phyloP scores from a whole-genome alignment of 2,329 filamentous ascomycete species.

The Phialophora verrucosa region DNA sequence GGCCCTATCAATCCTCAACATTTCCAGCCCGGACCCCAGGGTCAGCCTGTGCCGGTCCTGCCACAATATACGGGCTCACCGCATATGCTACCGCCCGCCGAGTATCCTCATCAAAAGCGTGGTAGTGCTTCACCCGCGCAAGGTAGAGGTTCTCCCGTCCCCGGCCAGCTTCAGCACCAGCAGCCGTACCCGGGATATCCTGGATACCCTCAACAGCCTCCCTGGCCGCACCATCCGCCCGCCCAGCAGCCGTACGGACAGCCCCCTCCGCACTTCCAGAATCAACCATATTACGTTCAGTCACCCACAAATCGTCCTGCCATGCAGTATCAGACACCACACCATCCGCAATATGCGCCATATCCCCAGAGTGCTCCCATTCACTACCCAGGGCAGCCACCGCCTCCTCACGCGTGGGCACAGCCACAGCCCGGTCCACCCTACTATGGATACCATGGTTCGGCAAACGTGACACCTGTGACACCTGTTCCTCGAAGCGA shows the following conservation, averaged over 20 bases:
- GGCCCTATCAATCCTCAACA: constrained; percentile 33
- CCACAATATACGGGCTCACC: constrained; percentile 30
- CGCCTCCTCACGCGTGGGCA: constrained; percentile 32
- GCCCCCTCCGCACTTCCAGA: constrained; percentile 30
- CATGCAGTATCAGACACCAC: constrained; percentile 35
- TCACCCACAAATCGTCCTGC: constrained; percentile 22
- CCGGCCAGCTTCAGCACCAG: constrained; percentile 29
- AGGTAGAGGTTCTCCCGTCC: constrained; percentile 37
- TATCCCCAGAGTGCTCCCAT: constrained; percentile 38
- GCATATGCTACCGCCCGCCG: constrained; percentile 37
- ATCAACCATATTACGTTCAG: constrained; percentile 31
- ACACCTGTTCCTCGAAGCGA: constrained; percentile 34
- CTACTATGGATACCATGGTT: constrained; percentile 32
- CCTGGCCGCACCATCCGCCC: constrained; percentile 36
- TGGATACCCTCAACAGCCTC: constrained; percentile 35
- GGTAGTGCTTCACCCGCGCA: constrained; percentile 28
- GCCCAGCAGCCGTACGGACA: constrained; percentile 32
- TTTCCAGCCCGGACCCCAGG: constrained; percentile 35
- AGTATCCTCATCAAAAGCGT: constrained; percentile 32
- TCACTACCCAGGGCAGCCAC: constrained; percentile 32
- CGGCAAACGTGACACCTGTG: constrained; percentile 36
- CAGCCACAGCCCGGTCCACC: constrained; percentile 30
- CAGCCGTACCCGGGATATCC: constrained; percentile 36
- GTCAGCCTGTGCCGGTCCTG: constrained; percentile 34
- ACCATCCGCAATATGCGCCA: constrained; percentile 34